Conservation (phyloP, 768 basidiomycete genomes). For the Collybia sordida region DNA sequence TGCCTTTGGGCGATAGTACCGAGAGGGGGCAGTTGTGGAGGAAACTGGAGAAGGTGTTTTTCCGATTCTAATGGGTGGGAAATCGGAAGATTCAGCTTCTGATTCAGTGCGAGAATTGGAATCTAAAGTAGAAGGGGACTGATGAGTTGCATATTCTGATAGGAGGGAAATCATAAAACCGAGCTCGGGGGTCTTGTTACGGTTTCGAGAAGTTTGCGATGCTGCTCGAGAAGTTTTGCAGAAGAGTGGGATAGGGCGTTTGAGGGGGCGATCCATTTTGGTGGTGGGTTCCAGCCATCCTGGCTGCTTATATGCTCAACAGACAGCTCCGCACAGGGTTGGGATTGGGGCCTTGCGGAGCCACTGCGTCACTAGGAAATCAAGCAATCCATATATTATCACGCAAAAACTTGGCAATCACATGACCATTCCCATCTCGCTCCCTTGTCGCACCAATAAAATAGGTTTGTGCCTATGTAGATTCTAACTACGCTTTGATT, state of each 20-base stretch:
- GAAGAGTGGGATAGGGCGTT: too few species aligned
- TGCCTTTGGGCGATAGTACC: not conserved
- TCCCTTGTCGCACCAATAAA: not conserved
- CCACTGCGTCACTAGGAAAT: too few species aligned
- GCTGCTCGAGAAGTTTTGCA: not conserved
- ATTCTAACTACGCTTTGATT: not conserved
- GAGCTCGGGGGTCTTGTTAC: not conserved
- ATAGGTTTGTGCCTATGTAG: too few species aligned
- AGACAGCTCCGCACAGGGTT: too few species aligned
- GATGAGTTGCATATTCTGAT: too few species aligned
- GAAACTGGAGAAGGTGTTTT: not conserved
- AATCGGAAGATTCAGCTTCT: slow-evolving; percentile 1
- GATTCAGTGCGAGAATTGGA: not conserved
- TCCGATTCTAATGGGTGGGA: slow-evolving; percentile 1
- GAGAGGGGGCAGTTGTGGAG: not conserved
- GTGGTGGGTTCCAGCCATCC: too few species aligned
- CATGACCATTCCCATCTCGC: not conserved
- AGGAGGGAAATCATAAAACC: not conserved
- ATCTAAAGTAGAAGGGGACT: not conserved
- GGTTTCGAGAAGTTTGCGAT: not conserved
- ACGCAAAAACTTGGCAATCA: not conserved
- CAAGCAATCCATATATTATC: not conserved
- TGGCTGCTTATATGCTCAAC: too few species aligned
- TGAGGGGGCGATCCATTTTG: not conserved
- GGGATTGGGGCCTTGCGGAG: too few species aligned